Percentiles rank a stretch among this genome's conserved stretches.
These are phyloP conservation scores for Hymenoscyphus fructigenus DNA, from an alignment of 2,329 filamentous ascomycete genomes.

Conservation along the genomic window DNA sequence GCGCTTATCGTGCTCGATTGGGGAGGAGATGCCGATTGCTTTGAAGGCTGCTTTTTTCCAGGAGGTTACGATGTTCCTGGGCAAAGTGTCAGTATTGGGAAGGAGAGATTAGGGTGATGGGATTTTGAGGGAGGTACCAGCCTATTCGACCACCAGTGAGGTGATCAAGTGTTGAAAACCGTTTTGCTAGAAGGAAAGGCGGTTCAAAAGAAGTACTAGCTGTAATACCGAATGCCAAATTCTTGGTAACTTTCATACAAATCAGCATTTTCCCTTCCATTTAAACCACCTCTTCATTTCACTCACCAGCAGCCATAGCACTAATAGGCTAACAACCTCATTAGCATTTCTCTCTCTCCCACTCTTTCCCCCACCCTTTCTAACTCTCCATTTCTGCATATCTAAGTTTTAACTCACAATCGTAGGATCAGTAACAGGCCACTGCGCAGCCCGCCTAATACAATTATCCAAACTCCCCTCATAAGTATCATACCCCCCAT, in stretches of 20 bases:
- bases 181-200: conserved; percentile 64
- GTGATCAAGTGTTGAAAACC: conserved; percentile 67
- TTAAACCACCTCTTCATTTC: neutral
- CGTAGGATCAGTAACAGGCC: conserved; percentile 68
- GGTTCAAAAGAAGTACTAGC: conserved; percentile 65
- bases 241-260: conserved; percentile 51
- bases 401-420: conserved; percentile 44
- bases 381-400: neutral
- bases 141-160: conserved; percentile 60
- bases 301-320: conserved; percentile 59
- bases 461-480: conserved; percentile 55
- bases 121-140: no score
- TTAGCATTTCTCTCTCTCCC: neutral
- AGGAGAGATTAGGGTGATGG: no score
- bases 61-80: conserved; percentile 67
- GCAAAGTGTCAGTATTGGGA: no score
- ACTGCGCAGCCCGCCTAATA: conserved; percentile 63
- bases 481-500: conserved; percentile 67
- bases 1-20: conserved; percentile 62
- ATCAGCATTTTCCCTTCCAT: neutral
- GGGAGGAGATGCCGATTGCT: conserved; percentile 57
- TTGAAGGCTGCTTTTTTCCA: conserved; percentile 64
- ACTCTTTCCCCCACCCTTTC: neutral
- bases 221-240: conserved; percentile 65
- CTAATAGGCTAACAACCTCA: conserved; percentile 50